These are phyloP conservation scores for Xylaria hypoxylon DNA, from an alignment of 2,329 filamentous ascomycete species.

Conservation along the genomic window DNA sequence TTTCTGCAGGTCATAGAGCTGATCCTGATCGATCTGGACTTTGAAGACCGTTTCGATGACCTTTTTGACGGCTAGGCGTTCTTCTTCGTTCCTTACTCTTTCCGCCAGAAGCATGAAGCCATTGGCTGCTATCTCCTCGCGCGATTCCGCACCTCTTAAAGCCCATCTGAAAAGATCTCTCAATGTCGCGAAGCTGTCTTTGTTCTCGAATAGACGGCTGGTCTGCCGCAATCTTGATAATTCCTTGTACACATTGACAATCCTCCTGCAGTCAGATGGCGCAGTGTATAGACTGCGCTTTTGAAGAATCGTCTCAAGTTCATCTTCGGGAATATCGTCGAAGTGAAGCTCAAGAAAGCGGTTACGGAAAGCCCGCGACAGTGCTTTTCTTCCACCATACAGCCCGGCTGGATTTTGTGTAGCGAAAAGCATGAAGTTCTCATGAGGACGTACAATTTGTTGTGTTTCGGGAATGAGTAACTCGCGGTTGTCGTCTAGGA, in stretches of 20 bases:
- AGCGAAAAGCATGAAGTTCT: conserved; percentile 97
- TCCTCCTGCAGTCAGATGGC: conserved; percentile 88
- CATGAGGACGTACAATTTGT: conserved; percentile 89
- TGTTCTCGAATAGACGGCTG: conserved; percentile 92
- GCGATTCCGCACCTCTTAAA: conserved; percentile 81
- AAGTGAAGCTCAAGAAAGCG: conserved; percentile 97
- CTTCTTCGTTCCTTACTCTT: conserved; percentile 90
- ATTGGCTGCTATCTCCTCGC: conserved; percentile 89
- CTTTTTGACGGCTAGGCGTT: conserved; percentile 83
- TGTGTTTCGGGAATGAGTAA: conserved; percentile 96
- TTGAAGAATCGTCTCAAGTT: conserved; percentile 91
- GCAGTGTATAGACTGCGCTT: conserved; percentile 87
- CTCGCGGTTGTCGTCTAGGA: conserved; percentile 96
- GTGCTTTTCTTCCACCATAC: conserved; percentile 92
- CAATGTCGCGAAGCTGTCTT: conserved; percentile 95
- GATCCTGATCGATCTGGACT: conserved; percentile 79
- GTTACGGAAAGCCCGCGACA: conserved; percentile 96
- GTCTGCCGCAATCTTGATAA: conserved; percentile 91
- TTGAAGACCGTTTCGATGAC: conserved; percentile 93
- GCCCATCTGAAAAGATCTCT: conserved; percentile 98
- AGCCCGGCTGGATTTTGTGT: conserved; percentile 97
- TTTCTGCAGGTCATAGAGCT: conserved; percentile 74
- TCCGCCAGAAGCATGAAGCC: conserved; percentile 97
- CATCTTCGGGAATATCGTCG: conserved; percentile 95
- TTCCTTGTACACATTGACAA: conserved; percentile 94